These are phyloP conservation scores for Fusarium buharicum DNA, from an alignment of 2,329 filamentous ascomycete species.

Conservation along the genomic window DNA sequence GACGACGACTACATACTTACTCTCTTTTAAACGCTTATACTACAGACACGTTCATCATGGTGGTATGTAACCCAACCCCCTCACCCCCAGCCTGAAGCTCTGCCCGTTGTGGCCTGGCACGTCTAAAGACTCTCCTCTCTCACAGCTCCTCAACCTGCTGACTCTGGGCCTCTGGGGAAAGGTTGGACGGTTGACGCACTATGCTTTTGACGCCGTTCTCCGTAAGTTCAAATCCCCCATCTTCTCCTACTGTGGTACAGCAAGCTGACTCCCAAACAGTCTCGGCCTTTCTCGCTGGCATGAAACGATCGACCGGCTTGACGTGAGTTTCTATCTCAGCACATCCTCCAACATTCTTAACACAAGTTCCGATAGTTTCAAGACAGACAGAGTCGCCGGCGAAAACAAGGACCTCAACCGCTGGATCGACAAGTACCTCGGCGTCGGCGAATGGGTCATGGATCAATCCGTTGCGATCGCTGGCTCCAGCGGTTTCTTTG, in stretches of 20 bases:
- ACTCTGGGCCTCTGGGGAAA: slow-evolving; percentile 76
- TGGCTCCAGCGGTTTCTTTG: slow-evolving; percentile 88
- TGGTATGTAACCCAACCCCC: slow-evolving; percentile 45
- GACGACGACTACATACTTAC: slow-evolving; percentile 8
- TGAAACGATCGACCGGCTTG: slow-evolving; percentile 96
- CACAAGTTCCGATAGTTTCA: slow-evolving; percentile 71
- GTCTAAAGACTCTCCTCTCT: slow-evolving; percentile 50
- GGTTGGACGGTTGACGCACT: slow-evolving; percentile 93
- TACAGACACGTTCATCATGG: slow-evolving; percentile 44
- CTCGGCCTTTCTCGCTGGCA: slow-evolving; percentile 94
- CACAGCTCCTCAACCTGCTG: slow-evolving; percentile 73
- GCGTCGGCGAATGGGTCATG: slow-evolving; percentile 97
- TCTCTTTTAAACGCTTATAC: neutral
- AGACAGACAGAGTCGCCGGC: slow-evolving; percentile 80
- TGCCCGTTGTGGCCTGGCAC: slow-evolving; percentile 39
- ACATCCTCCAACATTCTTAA: slow-evolving; percentile 35
- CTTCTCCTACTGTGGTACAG: neutral
- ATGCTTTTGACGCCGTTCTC: slow-evolving; percentile 94
- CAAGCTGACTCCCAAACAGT: slow-evolving; percentile 62
- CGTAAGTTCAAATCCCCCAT: slow-evolving; percentile 63
- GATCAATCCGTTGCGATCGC: slow-evolving; percentile 95
- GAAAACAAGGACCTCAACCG: slow-evolving; percentile 85
- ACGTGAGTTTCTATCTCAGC: slow-evolving; percentile 74
- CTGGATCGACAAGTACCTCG: slow-evolving; percentile 94
- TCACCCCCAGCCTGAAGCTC: slow-evolving; percentile 27